Evolutionary conservation across 805 yeast species (phyloP).

Genomic region (Debaryomyces castellii): DNA sequence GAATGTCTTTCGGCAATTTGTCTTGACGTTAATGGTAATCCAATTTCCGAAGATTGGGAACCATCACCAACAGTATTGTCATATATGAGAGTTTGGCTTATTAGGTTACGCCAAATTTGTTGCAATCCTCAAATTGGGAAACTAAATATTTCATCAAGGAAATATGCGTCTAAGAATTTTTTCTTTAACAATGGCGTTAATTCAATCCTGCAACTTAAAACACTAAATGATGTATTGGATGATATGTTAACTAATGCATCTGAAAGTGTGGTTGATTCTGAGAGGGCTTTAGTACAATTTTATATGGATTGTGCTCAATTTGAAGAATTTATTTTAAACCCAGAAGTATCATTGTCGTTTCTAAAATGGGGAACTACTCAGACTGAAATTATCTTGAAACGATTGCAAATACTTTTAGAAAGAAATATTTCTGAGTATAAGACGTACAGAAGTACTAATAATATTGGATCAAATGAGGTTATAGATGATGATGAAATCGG

Average conservation of each 20-base stretch:
- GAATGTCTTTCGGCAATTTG: conserved; percentile 61
- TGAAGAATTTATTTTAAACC: conserved; percentile 55
- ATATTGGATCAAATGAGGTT: conserved; percentile 19
- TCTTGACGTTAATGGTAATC: conserved; percentile 51
- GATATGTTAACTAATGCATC: conserved; percentile 61
- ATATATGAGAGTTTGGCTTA: conserved; percentile 68
- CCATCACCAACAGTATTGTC: conserved; percentile 40
- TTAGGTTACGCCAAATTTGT: conserved; percentile 71
- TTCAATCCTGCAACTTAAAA: conserved; percentile 32
- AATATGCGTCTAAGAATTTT: conserved; percentile 19
- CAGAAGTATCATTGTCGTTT: conserved; percentile 48
- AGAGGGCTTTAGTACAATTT: conserved; percentile 46
- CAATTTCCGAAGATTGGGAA: conserved; percentile 49
- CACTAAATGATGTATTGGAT: conserved; percentile 64
- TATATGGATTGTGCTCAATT: conserved; percentile 67
- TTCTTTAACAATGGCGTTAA: conserved; percentile 10
- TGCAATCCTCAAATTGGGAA: conserved; percentile 67
- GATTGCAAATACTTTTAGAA: conserved; percentile 19
- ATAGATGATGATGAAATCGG: conserved; percentile 13
- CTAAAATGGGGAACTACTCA: conserved; percentile 43
- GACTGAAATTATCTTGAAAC: conserved; percentile 22
- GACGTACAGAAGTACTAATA: conserved; percentile 21
- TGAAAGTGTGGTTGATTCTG: conserved; percentile 46
- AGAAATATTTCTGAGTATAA: conserved; percentile 14
- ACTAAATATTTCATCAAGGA: conserved; percentile 21